phyloP scores from a whole-genome alignment of 2,329 filamentous ascomycete genomes.

The Xylaria sp. region DNA sequence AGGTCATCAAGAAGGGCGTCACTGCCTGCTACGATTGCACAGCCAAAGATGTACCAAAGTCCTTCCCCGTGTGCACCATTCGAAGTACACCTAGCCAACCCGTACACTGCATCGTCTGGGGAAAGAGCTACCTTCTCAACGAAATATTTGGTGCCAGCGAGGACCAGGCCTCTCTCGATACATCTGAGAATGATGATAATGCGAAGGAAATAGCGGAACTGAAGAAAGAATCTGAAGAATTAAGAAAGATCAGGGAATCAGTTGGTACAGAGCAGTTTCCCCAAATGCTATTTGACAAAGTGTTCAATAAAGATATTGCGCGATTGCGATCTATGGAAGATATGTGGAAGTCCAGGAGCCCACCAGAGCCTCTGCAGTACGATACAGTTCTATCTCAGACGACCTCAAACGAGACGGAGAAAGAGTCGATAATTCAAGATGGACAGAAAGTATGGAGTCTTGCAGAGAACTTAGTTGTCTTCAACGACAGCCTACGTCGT shows the following conservation, averaged over 20 bases:
- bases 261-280: conserved; percentile 83
- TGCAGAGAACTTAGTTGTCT: conserved; percentile 85
- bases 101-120: conserved; percentile 99
- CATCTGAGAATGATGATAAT: conserved; percentile 84
- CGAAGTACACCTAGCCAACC: conserved; percentile 95
- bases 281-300: conserved; percentile 88
- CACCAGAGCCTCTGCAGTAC: conserved; percentile 80
- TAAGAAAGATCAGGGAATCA: conserved; percentile 83
- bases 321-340: conserved; percentile 88
- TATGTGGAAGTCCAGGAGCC: conserved; percentile 90
- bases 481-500: conserved; percentile 83
- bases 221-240: conserved; percentile 81
- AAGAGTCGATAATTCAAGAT: conserved; percentile 67
- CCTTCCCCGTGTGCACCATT: conserved; percentile 96
- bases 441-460: conserved; percentile 85
- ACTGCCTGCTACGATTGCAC: conserved; percentile 98
- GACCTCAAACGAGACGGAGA: conserved; percentile 59
- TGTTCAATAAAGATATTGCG: conserved; percentile 86
- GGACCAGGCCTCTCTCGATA: conserved; percentile 83
- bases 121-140: conserved; percentile 93
- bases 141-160: conserved; percentile 95
- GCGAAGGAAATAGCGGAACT: conserved; percentile 88
- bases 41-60: conserved; percentile 88
- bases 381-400: conserved; percentile 67
- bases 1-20: conserved; percentile 90